Evolutionary conservation across 2,329 filamentous ascomycete species (phyloP).

Genomic region (Xylariaceae sp.): DNA sequence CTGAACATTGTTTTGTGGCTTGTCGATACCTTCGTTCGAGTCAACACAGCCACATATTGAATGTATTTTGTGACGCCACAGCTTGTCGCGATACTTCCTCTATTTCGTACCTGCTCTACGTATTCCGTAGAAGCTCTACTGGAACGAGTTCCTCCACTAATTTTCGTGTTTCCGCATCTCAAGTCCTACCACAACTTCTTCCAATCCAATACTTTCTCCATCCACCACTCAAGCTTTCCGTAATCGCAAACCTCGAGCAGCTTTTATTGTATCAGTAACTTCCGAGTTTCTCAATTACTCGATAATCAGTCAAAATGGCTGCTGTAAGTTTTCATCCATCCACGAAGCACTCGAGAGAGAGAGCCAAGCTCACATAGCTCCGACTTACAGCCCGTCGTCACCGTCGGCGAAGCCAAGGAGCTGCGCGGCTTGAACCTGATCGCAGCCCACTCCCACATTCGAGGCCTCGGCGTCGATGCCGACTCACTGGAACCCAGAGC

Average conservation of each 20-base stretch:
- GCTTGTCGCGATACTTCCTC: constrained; percentile 12
- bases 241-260: background rate
- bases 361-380: constrained; percentile 19
- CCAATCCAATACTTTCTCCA: background rate
- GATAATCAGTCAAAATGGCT: constrained; percentile 40
- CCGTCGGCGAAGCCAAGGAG: constrained; percentile 92
- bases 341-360: background rate
- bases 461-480: constrained; percentile 86
- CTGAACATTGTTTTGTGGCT: background rate
- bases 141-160: constrained; percentile 7
- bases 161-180: constrained; percentile 16
- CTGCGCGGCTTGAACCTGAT: constrained; percentile 95
- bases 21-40: background rate
- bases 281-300: background rate
- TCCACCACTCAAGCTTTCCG: background rate
- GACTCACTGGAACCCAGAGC: constrained; percentile 83
- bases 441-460: constrained; percentile 96
- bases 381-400: constrained; percentile 53
- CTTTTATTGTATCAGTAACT: background rate
- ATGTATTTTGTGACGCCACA: constrained; percentile 13
- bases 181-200: background rate
- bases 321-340: constrained; percentile 40
- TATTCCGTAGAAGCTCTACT: too few relatives aligned
- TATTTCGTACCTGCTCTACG: background rate
- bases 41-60: constrained; percentile 9